Evolutionary conservation across 306 rosid species (phyloP).

Genomic region (Nissolia schottii): DNA sequence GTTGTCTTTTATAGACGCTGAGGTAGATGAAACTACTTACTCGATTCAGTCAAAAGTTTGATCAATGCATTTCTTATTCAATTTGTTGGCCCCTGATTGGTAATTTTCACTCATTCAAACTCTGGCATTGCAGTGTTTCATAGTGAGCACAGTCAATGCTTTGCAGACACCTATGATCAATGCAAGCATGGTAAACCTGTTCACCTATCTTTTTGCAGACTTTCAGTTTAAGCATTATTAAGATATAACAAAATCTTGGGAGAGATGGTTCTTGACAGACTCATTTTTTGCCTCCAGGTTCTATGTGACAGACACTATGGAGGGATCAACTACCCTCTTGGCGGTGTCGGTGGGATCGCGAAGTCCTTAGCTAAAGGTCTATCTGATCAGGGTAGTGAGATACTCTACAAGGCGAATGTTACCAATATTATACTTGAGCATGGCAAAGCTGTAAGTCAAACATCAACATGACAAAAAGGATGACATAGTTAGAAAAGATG

Average conservation of each 20-base stretch:
- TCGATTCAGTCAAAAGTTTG: slow-evolving; percentile 15
- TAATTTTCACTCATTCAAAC: background rate
- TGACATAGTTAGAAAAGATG: slow-evolving; percentile 18
- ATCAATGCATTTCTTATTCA: slow-evolving; percentile 9
- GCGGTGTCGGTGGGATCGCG: slow-evolving; percentile 94
- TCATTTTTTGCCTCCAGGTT: slow-evolving; percentile 46
- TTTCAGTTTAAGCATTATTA: slow-evolving; percentile 11
- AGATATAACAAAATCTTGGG: too few relatives aligned
- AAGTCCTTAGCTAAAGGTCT: slow-evolving; percentile 89
- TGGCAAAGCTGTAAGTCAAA: slow-evolving; percentile 78
- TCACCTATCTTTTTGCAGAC: background rate
- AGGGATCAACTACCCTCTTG: slow-evolving; percentile 90
- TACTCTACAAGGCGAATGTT: slow-evolving; percentile 88
- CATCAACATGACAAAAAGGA: background rate
- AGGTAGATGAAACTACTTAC: slow-evolving; percentile 53
- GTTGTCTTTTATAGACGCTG: slow-evolving; percentile 92
- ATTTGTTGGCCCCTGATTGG: slow-evolving; percentile 1
- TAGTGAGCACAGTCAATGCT: slow-evolving; percentile 93
- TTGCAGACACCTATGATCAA: slow-evolving; percentile 98
- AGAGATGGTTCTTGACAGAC: too few relatives aligned
- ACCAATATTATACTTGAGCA: slow-evolving; percentile 57
- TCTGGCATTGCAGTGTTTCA: slow-evolving; percentile 72
- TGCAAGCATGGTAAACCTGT: slow-evolving; percentile 81
- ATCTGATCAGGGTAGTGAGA: slow-evolving; percentile 69
- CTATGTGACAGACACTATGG: slow-evolving; percentile 94